Evolutionary conservation across 495 filamentous ascomycete species (phyloP).

Genomic region (Penicillium ochrochloron): DNA sequence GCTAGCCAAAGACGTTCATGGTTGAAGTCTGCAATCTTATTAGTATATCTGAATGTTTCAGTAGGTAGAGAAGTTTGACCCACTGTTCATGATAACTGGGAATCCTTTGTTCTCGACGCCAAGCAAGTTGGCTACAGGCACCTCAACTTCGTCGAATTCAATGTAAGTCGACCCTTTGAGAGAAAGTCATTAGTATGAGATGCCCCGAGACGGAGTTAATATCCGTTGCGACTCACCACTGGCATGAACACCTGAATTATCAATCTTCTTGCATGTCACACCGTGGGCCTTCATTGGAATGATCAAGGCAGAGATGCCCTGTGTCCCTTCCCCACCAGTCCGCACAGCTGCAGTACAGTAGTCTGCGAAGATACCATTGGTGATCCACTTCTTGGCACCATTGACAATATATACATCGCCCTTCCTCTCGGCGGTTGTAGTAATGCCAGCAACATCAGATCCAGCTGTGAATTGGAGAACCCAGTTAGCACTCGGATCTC

Average conservation of each 20-base stretch:
- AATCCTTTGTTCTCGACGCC: conserved; percentile 47
- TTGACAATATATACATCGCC: conserved; percentile 54
- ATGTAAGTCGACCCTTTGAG: conserved; percentile 39
- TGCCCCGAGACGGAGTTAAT: no score
- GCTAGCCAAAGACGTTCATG: conserved; percentile 46
- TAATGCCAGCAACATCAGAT: conserved; percentile 53
- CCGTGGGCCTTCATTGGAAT: conserved; percentile 48
- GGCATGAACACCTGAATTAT: conserved; percentile 62
- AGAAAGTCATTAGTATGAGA: no score
- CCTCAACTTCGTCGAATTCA: conserved; percentile 43
- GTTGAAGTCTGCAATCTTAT: conserved; percentile 38
- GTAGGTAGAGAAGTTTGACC: neutral
- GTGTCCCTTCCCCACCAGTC: conserved; percentile 46
- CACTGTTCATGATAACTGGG: conserved; percentile 48
- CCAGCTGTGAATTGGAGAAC: conserved; percentile 27
- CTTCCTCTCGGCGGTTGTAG: conserved; percentile 46
- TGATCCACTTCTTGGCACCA: conserved; percentile 59
- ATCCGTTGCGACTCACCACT: conserved; percentile 23
- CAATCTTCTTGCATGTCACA: conserved; percentile 68
- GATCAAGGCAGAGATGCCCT: conserved; percentile 49
- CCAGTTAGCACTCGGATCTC: neutral
- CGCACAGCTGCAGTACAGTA: conserved; percentile 55
- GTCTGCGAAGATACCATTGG: conserved; percentile 51
- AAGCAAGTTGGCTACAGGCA: conserved; percentile 39
- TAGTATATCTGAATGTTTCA: neutral